A percentile compares a stretch with the other conserved stretches of the same genome.
These are phyloP conservation scores for Kuraishia ogatae DNA, from an alignment of 805 yeast species.

Conservation along the genomic window DNA sequence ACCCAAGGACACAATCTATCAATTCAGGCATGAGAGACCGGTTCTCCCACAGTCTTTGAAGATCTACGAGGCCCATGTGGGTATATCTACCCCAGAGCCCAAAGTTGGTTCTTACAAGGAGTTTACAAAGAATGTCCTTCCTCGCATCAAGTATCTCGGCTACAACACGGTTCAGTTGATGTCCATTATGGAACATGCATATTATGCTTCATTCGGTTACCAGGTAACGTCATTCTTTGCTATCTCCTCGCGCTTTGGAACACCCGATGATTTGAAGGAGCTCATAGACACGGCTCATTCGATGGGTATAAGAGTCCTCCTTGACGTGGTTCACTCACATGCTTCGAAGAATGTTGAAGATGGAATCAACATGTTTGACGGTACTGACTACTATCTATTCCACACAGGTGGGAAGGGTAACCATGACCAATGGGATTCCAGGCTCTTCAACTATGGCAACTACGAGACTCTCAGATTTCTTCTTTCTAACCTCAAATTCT, in stretches of 20 bases:
- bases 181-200: slow-evolving; percentile 99
- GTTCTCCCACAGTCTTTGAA: slow-evolving; percentile 43
- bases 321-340: slow-evolving; percentile 94
- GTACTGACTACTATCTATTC: slow-evolving; percentile 91
- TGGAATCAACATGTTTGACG: slow-evolving; percentile 89
- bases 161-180: slow-evolving; percentile 90
- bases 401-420: slow-evolving; percentile 81
- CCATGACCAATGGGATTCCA: slow-evolving; percentile 95
- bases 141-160: slow-evolving; percentile 78
- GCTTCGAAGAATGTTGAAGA: slow-evolving; percentile 92
- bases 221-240: slow-evolving; percentile 94
- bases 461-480: slow-evolving; percentile 87
- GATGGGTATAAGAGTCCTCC: slow-evolving; percentile 73
- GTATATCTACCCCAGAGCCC: slow-evolving; percentile 89
- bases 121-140: slow-evolving; percentile 72
- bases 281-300: slow-evolving; percentile 88
- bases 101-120: slow-evolving; percentile 78
- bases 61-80: slow-evolving; percentile 93
- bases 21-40: slow-evolving; percentile 62
- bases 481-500: slow-evolving; percentile 76
- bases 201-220: slow-evolving; percentile 97
- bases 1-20: slow-evolving; percentile 29
- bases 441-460: slow-evolving; percentile 84
- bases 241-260: slow-evolving; percentile 80
- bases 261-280: slow-evolving; percentile 91